A percentile compares a stretch with the other conserved stretches of the same genome.
Conservation (phyloP, 306 rosid genomes). For the Argentina anserina region DNA sequence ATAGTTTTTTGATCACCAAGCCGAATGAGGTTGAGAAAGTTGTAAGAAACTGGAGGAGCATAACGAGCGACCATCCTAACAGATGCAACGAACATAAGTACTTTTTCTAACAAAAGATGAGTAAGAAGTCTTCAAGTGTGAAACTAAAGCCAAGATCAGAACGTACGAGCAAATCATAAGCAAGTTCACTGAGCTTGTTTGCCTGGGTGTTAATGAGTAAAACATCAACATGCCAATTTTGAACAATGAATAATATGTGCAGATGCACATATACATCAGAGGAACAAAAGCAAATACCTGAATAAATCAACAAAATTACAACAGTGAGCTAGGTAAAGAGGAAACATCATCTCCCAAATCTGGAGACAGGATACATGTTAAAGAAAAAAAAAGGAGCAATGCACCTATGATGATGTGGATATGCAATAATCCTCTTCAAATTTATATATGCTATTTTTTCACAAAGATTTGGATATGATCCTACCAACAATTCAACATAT, state of each 20-base stretch:
- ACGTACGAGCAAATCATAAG: constrained; percentile 99
- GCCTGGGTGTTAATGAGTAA: constrained; percentile 91
- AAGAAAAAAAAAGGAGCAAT: neutral
- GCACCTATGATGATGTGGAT: too few relatives aligned
- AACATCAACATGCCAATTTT: constrained; percentile 85
- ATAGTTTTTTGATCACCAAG: constrained; percentile 55
- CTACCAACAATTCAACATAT: constrained; percentile 5
- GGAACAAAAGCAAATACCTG: constrained; percentile 93
- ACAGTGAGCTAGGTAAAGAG: constrained; percentile 16
- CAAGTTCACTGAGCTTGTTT: constrained; percentile 90
- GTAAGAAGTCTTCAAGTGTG: neutral
- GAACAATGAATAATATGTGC: constrained; percentile 95
- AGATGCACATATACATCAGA: constrained; percentile 95
- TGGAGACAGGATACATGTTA: neutral
- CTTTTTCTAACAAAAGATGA: constrained; percentile 15
- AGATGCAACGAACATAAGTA: constrained; percentile 18
- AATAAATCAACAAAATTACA: constrained; percentile 27
- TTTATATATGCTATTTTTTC: neutral
- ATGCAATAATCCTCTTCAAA: too few relatives aligned
- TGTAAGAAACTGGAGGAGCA: constrained; percentile 97
- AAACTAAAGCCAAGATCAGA: constrained; percentile 21
- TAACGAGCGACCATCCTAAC: constrained; percentile 94
- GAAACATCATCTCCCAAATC: neutral
- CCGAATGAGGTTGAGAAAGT: constrained; percentile 89
- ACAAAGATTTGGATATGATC: neutral